Evolutionary conservation across 495 filamentous ascomycete species (phyloP), one percentile per base, ranked within the genome.

Genomic region (Collariella sp.): DNA sequence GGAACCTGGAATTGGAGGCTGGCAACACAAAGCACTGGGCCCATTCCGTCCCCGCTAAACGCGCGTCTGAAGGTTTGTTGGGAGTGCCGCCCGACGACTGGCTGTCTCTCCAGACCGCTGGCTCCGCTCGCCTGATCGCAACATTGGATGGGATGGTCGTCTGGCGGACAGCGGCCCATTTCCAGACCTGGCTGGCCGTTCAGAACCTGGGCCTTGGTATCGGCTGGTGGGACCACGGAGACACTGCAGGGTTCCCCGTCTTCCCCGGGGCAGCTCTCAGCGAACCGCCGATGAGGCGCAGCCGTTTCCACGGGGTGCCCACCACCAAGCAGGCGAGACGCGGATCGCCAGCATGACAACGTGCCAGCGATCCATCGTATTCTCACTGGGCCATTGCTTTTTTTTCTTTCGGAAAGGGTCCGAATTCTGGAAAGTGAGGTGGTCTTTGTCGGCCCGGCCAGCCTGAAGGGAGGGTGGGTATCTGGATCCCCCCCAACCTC

Each of bases 221-320:
- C 23, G 40, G 18, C 39, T 54, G 22, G 33, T 15, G 41, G 38
- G 39, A 45, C 12, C 52, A 23, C 12, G 26, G 26, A 12, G 10
- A 15, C 41, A 19, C 19, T 39, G 41, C 50, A 53, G 33, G 55
- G 36, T 35, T 41, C 55, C 39, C 55, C 34, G 34, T 34, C 10
- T 24, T 46, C 24, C n/a, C 35, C 36, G 36, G 23, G 35, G 35
- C 49, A 24, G 16, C 35, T 18, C 24, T 43, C 36, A 44, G 35
- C 50, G 43, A 58, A 53, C 38, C 49, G 15, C 42, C 46, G 33
- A 11, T 24, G 56, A 48, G 56, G 56, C 56, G 56, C 56, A 58
- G 56, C 56, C 23, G 45, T 54, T 49, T 57, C 41, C 43, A 36
- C 41, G 6, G 16, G 16, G 34, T 7, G 20, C 24, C n/a, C 36